Evolutionary conservation across 1,139 yeast species (phyloP).

Genomic region (Diutina catenulata): DNA sequence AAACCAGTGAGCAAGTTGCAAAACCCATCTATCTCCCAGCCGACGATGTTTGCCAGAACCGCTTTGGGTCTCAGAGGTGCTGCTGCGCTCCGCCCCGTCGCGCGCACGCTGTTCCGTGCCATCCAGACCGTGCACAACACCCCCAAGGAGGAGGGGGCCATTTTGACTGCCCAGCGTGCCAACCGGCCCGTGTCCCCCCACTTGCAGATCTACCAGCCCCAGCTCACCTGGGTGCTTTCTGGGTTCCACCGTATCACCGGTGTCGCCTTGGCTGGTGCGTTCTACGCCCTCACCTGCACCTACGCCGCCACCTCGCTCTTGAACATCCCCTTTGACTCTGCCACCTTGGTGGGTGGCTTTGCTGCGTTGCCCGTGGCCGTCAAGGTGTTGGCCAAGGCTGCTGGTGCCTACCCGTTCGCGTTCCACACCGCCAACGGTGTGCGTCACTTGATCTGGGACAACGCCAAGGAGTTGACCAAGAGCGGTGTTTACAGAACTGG

Average conservation of each 20-base stretch:
- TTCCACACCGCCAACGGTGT: conserved; percentile 80
- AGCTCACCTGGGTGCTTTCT: conserved; percentile 74
- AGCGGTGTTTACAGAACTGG: conserved; percentile 92
- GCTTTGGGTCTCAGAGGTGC: conserved; percentile 5
- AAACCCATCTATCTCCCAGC: not conserved
- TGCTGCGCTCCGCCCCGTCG: conserved; percentile 4
- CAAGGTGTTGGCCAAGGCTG: conserved; percentile 55
- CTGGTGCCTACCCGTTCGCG: conserved; percentile 72
- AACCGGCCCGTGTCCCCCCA: conserved; percentile 91
- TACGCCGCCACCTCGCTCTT: conserved; percentile 63
- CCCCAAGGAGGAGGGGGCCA: conserved; percentile 50
- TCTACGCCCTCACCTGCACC: conserved; percentile 66
- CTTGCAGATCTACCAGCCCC: conserved; percentile 79
- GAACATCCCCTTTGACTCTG: conserved; percentile 54
- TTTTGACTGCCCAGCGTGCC: conserved; percentile 71
- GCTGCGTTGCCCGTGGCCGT: conserved; percentile 48
- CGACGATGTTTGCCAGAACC: conserved; percentile 4
- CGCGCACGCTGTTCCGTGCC: conserved; percentile 4
- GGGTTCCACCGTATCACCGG: conserved; percentile 83
- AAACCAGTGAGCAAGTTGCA: too few species aligned
- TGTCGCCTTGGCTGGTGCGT: conserved; percentile 64
- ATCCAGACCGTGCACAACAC: conserved; percentile 43
- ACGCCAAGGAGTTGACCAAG: conserved; percentile 64
- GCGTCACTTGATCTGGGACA: conserved; percentile 91
- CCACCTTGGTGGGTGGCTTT: conserved; percentile 44